Evolutionary conservation across 805 yeast genomes (phyloP).

Genomic region (Pichia ethanolica): DNA sequence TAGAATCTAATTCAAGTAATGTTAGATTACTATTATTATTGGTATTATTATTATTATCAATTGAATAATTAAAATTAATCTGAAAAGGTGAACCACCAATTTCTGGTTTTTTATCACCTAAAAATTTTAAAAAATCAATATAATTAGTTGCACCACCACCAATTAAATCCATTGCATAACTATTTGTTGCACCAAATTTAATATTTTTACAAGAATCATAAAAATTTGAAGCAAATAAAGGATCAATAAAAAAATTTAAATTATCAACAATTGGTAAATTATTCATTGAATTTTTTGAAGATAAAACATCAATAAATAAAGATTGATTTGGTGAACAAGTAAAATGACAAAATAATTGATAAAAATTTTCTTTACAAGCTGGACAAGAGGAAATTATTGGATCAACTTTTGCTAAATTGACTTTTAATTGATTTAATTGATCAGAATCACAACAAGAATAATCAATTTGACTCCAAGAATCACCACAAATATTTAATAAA

Average conservation of each 20-base stretch:
- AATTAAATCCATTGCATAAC: constrained; percentile 90
- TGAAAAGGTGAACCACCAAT: constrained; percentile 96
- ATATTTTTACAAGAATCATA: constrained; percentile 83
- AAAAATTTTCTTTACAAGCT: constrained; percentile 83
- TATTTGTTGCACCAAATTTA: constrained; percentile 91
- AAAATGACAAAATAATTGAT: constrained; percentile 76
- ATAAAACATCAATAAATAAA: constrained; percentile 60
- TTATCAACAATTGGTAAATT: constrained; percentile 62
- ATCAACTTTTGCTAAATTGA: constrained; percentile 66
- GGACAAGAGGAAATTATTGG: constrained; percentile 85
- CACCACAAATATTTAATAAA: constrained; percentile 64
- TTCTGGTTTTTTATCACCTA: constrained; percentile 91
- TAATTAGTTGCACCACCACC: constrained; percentile 94
- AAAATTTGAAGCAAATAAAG: constrained; percentile 57
- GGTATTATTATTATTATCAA: neutral
- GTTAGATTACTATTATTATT: constrained; percentile 22
- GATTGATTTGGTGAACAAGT: constrained; percentile 87
- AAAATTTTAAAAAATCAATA: constrained; percentile 67
- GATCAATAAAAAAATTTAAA: constrained; percentile 55
- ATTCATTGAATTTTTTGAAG: constrained; percentile 39
- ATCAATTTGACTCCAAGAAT: constrained; percentile 43
- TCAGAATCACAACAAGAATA: constrained; percentile 63
- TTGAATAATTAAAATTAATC: constrained; percentile 58
- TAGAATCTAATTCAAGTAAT: constrained; percentile 23
- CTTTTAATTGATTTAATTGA: constrained; percentile 51